phyloP scores from a whole-genome alignment of 2,329 filamentous ascomycete species.

The Colletotrichum melonis region DNA sequence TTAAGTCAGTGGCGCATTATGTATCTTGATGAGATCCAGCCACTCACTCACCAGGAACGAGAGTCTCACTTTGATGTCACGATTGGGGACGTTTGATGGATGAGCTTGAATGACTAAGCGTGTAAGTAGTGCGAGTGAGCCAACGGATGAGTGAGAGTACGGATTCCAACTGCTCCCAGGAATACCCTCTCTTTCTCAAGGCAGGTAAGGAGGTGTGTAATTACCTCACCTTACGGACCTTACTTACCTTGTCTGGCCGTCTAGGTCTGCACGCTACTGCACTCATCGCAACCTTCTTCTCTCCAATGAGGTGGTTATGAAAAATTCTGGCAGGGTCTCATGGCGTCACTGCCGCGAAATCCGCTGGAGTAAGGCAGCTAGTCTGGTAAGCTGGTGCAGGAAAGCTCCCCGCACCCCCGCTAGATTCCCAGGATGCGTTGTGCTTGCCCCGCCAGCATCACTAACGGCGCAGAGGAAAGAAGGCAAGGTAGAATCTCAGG shows the following conservation, averaged over 20 bases:
- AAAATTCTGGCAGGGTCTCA: not conserved
- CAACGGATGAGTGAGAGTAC: not conserved
- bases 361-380: not conserved
- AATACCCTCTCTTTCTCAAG: slow-evolving; percentile 8
- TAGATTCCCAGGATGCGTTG: not conserved
- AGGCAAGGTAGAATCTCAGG: not conserved
- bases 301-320: not conserved
- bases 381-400: not conserved
- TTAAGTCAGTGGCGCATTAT: not conserved
- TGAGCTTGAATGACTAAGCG: not conserved
- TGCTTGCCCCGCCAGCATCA: not conserved
- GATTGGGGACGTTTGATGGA: not conserved
- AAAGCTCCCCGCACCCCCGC: not conserved
- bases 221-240: too few species aligned
- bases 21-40: not conserved
- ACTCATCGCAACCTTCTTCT: not conserved
- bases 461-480: not conserved
- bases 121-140: not conserved
- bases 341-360: not conserved
- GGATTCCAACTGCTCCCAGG: not conserved
- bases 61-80: not conserved
- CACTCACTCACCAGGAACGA: not conserved
- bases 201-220: not conserved
- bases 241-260: too few species aligned
- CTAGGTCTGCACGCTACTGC: too few species aligned